Conservation (phyloP, 805 yeast genomes). For the Yarrowia phangngaensis region DNA sequence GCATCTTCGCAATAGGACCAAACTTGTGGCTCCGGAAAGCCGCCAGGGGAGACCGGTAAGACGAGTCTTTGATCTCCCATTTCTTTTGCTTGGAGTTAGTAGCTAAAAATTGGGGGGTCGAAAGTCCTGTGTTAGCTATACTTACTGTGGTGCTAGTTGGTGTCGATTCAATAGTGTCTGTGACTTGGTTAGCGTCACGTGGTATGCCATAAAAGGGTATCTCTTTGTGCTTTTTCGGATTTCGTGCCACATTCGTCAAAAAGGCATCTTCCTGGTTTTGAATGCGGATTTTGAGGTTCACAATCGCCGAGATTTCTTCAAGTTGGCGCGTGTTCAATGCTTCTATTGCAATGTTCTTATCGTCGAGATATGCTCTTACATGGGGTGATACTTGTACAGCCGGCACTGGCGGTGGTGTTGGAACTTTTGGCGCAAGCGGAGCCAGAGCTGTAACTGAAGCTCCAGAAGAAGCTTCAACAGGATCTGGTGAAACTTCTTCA, state of each 20-base stretch:
- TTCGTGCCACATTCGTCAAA: not conserved
- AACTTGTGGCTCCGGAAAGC: constrained; percentile 27
- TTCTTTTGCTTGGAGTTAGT: constrained; percentile 23
- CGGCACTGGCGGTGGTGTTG: not conserved
- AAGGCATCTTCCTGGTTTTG: constrained; percentile 21
- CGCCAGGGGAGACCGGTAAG: constrained; percentile 23
- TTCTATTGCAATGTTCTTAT: constrained; percentile 8
- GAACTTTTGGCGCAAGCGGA: not conserved
- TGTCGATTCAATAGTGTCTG: not conserved
- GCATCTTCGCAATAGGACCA: constrained; percentile 6
- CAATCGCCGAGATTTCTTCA: constrained; percentile 12
- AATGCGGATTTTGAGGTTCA: constrained; percentile 7
- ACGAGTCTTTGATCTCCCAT: constrained; percentile 17
- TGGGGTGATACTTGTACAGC: not conserved
- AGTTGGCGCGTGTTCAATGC: constrained; percentile 16
- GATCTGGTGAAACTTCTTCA: not conserved
- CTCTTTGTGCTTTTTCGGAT: constrained; percentile 5
- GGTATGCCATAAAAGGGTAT: constrained; percentile 6
- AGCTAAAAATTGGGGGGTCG: constrained; percentile 1
- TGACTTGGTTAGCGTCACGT: not conserved
- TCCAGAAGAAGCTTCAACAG: not conserved
- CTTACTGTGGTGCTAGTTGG: not conserved
- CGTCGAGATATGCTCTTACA: constrained; percentile 7
- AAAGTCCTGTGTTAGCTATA: constrained; percentile 12
- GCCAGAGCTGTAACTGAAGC: not conserved